Percentiles rank a stretch among this genome's conserved stretches.
These are phyloP conservation scores for Chaetomiaceae sp. DNA, from an alignment of 2,329 filamentous ascomycete species.

Conservation along the genomic window DNA sequence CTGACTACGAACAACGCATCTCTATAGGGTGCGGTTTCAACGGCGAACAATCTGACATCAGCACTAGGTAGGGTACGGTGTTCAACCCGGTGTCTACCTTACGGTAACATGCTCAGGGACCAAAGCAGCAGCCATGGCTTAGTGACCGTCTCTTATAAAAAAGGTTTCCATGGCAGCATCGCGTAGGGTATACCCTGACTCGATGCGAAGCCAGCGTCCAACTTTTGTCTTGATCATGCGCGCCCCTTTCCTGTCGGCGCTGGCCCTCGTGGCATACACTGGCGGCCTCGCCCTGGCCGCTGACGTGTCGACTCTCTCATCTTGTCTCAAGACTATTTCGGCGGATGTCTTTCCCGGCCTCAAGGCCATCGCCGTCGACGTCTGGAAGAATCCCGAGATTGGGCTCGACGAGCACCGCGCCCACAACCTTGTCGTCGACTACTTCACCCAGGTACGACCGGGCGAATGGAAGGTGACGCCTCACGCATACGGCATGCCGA, in stretches of 20 bases:
- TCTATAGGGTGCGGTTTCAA: too few species aligned
- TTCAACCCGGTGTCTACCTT: too few species aligned
- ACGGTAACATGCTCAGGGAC: too few species aligned
- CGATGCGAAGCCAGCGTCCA: background rate
- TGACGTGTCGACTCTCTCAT: background rate
- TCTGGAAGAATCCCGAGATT: conserved; percentile 3
- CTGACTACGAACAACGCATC: too few species aligned
- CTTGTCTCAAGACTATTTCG: background rate
- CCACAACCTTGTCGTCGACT: conserved; percentile 4
- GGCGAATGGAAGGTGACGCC: background rate
- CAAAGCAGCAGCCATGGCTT: too few species aligned
- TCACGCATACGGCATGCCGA: background rate
- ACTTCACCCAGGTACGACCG: background rate
- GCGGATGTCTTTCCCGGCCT: background rate
- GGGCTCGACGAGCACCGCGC: background rate
- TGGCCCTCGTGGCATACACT: background rate
- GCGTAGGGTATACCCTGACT: too few species aligned
- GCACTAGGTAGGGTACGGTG: too few species aligned
- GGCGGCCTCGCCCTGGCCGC: background rate
- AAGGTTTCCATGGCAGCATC: too few species aligned
- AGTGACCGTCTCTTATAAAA: too few species aligned
- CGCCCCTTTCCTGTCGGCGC: background rate
- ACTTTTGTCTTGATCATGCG: background rate
- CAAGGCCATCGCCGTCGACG: background rate
- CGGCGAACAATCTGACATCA: too few species aligned